Evolutionary conservation across 2,329 filamentous ascomycete species (phyloP).

Genomic region (Corynespora cassiicola): DNA sequence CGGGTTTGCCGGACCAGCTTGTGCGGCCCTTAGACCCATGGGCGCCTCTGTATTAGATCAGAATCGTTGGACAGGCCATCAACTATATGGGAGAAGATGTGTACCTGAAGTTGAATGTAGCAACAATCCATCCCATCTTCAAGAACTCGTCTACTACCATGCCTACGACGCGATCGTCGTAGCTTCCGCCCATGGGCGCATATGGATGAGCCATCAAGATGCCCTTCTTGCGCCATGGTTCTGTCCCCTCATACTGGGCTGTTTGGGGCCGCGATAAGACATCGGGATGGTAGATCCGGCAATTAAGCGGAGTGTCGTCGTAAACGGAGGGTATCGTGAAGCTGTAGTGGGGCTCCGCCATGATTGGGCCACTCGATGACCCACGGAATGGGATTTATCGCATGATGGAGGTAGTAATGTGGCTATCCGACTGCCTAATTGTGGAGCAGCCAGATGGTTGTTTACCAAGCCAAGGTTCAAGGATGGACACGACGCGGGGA

Average conservation of each 20-base stretch:
- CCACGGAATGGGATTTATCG: slow-evolving; percentile 7
- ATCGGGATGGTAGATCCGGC: slow-evolving; percentile 75
- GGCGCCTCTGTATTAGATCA: slow-evolving; percentile 69
- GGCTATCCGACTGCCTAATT: too few species aligned
- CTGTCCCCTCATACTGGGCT: background rate
- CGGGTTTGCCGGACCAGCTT: slow-evolving; percentile 84
- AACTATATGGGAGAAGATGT: too few species aligned
- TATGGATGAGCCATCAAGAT: slow-evolving; percentile 89
- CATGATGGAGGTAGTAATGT: too few species aligned
- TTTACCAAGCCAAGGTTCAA: too few species aligned
- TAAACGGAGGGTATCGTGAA: slow-evolving; percentile 86
- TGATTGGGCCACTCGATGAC: slow-evolving; percentile 12
- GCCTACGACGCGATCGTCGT: slow-evolving; percentile 82
- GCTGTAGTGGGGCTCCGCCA: slow-evolving; percentile 53
- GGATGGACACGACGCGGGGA: too few species aligned
- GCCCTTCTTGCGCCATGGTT: slow-evolving; percentile 51
- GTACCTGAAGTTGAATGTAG: slow-evolving; percentile 91
- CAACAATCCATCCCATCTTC: slow-evolving; percentile 75
- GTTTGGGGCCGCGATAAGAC: slow-evolving; percentile 24
- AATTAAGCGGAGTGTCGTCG: slow-evolving; percentile 77
- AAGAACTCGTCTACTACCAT: slow-evolving; percentile 69
- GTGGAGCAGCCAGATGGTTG: too few species aligned
- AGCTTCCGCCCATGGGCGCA: slow-evolving; percentile 82
- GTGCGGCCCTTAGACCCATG: slow-evolving; percentile 76
- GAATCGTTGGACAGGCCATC: too few species aligned